Conservation (phyloP, 78 protist genomes). For the Carpediemonas membranifera region DNA sequence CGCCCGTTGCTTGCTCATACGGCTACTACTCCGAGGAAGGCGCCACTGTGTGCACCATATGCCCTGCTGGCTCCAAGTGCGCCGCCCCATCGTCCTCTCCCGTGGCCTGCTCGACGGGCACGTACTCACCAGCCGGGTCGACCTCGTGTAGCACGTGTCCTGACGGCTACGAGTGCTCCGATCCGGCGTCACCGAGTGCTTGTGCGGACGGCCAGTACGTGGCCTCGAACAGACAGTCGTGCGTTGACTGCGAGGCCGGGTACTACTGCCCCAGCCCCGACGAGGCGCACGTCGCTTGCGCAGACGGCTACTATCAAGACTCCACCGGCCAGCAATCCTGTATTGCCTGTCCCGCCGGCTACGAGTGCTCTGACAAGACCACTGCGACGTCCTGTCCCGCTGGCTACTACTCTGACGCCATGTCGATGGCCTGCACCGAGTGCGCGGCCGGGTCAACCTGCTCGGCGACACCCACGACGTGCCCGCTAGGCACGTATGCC, state of each 20-base stretch:
- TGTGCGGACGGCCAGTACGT: not conserved
- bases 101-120: conserved; percentile 4
- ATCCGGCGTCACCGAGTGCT: not conserved
- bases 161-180: not conserved
- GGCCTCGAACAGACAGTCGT: too few species aligned
- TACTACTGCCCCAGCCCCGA: too few species aligned
- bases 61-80: conserved; percentile 34
- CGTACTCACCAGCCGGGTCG: not conserved
- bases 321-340: too few species aligned
- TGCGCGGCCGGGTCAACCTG: not conserved
- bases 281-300: too few species aligned
- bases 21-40: not conserved
- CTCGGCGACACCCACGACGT: conserved; percentile 6
- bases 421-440: not conserved
- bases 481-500: conserved; percentile 45
- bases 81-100: conserved; percentile 7
- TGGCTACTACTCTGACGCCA: not conserved
- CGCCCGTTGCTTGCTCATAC: not conserved
- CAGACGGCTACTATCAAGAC: too few species aligned
- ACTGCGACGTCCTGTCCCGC: not conserved
- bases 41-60: not conserved
- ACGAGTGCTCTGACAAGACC: not conserved
- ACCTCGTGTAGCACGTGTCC: not conserved
- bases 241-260: too few species aligned
- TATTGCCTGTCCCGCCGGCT: not conserved